phyloP scores from a whole-genome alignment of 2,329 filamentous ascomycete genomes.

The Teratosphaeriaceae sp. region DNA sequence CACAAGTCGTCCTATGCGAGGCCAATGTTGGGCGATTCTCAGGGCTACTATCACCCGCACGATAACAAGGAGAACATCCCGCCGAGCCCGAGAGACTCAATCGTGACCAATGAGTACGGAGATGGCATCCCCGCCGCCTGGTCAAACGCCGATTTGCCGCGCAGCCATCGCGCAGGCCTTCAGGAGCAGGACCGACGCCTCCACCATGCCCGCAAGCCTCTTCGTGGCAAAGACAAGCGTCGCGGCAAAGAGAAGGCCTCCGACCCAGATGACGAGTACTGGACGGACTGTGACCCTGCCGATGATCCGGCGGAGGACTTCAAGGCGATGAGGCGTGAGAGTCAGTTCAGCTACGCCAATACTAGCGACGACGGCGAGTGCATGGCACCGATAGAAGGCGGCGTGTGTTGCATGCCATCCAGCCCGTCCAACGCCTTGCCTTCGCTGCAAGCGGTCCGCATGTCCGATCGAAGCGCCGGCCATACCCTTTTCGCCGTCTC shows the following conservation, averaged over 20 bases:
- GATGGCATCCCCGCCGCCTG: conserved; percentile 1
- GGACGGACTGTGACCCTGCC: conserved; percentile 4
- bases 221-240: too few species aligned
- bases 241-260: too few species aligned
- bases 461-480: background rate
- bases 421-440: too few species aligned
- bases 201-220: too few species aligned
- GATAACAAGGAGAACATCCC: conserved; percentile 16
- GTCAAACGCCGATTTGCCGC: conserved; percentile 6
- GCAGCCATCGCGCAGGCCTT: background rate
- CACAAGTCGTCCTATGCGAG: background rate
- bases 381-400: background rate
- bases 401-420: background rate
- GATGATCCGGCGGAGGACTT: background rate
- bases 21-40: background rate
- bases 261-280: conserved; percentile 6
- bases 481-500: too few species aligned
- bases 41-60: conserved; percentile 3
- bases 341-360: background rate
- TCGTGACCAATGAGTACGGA: background rate
- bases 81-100: conserved; percentile 9
- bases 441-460: background rate
- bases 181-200: too few species aligned
- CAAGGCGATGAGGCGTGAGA: background rate
- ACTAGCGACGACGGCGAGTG: background rate